phyloP scores from a whole-genome alignment of 371 early-diverging fungal genomes.

The Lichtheimia ornata region DNA sequence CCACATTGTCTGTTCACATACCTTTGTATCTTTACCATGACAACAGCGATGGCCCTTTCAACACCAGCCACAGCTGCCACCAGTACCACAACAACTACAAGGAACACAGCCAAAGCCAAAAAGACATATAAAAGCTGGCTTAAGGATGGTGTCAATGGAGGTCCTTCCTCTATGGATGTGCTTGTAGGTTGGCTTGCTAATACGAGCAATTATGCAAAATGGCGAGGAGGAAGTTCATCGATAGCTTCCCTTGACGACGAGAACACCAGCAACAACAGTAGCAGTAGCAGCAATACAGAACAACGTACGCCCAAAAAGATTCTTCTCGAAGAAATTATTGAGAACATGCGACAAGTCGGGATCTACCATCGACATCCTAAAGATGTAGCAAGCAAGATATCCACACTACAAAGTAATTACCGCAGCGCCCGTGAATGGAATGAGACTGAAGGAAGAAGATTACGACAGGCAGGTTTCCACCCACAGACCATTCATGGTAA shows the following conservation, averaged over 20 bases:
- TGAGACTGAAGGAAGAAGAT: constrained; percentile 38
- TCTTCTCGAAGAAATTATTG: constrained; percentile 43
- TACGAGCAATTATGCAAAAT: constrained; percentile 41
- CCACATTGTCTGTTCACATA: no score
- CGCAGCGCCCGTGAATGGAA: constrained; percentile 49
- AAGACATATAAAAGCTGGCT: constrained; percentile 52
- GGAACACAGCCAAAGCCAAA: constrained; percentile 18
- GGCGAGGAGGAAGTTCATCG: constrained; percentile 31
- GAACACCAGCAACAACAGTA: not conserved
- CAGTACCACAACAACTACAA: not conserved
- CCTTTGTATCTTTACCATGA: no score
- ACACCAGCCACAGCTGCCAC: no score
- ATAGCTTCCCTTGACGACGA: not conserved
- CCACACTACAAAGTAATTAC: constrained; percentile 49
- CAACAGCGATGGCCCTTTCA: no score
- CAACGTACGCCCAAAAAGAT: constrained; percentile 45
- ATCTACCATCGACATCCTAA: constrained; percentile 49
- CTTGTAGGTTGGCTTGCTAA: constrained; percentile 11
- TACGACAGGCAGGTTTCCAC: constrained; percentile 35
- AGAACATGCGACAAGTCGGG: constrained; percentile 43
- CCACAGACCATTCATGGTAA: constrained; percentile 48
- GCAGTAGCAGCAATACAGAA: constrained; percentile 16
- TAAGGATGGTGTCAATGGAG: constrained; percentile 35
- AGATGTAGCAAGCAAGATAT: constrained; percentile 49
- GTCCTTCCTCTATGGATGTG: constrained; percentile 35